Evolutionary conservation across 2,329 filamentous ascomycete genomes (phyloP).

Genomic region (Cladosporium cucumerinum): DNA sequence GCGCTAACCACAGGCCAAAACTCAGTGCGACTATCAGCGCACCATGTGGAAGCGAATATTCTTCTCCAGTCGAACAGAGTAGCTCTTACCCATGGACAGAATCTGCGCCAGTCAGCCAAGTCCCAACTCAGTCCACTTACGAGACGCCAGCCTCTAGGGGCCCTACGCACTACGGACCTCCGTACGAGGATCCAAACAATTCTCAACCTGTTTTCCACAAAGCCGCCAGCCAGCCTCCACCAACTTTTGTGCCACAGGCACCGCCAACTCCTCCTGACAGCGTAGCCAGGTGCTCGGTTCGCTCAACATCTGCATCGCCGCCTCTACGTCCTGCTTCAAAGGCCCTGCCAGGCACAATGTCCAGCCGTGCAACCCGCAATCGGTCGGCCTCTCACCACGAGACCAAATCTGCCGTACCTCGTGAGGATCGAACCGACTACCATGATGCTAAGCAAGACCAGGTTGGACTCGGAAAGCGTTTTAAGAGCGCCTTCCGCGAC

Average conservation of each 20-base stretch:
- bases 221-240: not conserved
- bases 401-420: not conserved
- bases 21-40: not conserved
- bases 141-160: not conserved
- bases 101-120: not conserved
- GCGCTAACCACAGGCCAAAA: not conserved
- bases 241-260: not conserved
- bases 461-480: constrained; percentile 20
- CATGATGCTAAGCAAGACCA: not conserved
- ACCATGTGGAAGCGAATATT: not conserved
- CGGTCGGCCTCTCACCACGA: not conserved
- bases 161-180: not conserved
- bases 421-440: not conserved
- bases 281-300: not conserved
- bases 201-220: not conserved
- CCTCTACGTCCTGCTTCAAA: not conserved
- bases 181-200: not conserved
- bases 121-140: not conserved
- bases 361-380: constrained; percentile 15
- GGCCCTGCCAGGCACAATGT: constrained; percentile 27
- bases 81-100: not conserved
- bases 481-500: constrained; percentile 25
- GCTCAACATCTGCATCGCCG: constrained; percentile 1
- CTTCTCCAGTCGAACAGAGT: not conserved
- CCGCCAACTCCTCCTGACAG: constrained; percentile 6